phyloP scores from a whole-genome alignment of 139 green algal genomes.

The Chlamydomonas asymmetrica region DNA sequence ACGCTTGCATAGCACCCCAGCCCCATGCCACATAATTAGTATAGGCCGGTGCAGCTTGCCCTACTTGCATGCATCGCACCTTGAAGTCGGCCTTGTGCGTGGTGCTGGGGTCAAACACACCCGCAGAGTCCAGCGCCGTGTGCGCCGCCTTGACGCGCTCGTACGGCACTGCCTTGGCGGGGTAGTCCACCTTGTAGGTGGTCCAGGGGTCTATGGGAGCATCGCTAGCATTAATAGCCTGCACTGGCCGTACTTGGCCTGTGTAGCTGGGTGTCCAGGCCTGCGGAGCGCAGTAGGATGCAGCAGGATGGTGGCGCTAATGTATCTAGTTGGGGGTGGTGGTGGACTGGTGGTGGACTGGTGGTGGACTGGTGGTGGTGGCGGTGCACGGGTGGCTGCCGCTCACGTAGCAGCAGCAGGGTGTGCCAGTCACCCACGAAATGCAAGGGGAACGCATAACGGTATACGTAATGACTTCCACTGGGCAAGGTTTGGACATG shows the following conservation, averaged over 20 bases:
- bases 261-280: not conserved
- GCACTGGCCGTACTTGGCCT: not conserved
- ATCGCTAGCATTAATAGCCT: too few relatives aligned
- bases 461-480: too few relatives aligned
- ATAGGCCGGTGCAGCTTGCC: too few relatives aligned
- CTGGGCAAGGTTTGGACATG: too few relatives aligned
- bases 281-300: not conserved
- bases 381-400: too few relatives aligned
- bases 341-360: not conserved
- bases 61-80: too few relatives aligned
- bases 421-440: too few relatives aligned
- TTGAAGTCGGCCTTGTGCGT: slow-evolving; percentile 11
- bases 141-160: not conserved
- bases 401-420: too few relatives aligned
- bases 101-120: slow-evolving; percentile 16
- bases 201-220: not conserved
- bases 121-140: not conserved
- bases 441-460: too few relatives aligned
- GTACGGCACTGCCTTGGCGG: slow-evolving; percentile 28
- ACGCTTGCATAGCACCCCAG: too few relatives aligned
- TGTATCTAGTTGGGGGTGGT: not conserved
- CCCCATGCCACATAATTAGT: too few relatives aligned
- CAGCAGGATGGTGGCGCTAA: not conserved
- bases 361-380: slow-evolving; percentile 14
- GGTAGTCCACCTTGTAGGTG: slow-evolving; percentile 15